Evolutionary conservation across 768 basidiomycete genomes (phyloP).

Genomic region (Pulveroboletus sp.): DNA sequence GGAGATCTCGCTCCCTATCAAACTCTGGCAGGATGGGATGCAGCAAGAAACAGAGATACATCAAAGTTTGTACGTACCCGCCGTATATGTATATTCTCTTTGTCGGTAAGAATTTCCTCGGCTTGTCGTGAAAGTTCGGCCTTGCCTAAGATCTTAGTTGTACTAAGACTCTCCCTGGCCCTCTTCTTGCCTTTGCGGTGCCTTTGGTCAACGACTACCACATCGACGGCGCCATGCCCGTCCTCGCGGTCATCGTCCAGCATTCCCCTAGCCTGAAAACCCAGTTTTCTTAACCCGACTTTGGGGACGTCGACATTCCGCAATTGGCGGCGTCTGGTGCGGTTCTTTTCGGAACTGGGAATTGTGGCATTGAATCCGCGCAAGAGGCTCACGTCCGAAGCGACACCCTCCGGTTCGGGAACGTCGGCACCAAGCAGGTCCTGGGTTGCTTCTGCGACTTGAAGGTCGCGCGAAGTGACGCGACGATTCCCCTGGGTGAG

Average conservation of each 20-base stretch:
- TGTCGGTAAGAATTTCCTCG: slow-evolving; percentile 84
- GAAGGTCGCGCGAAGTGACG: slow-evolving; percentile 78
- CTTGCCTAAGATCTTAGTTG: slow-evolving; percentile 67
- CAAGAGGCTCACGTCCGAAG: slow-evolving; percentile 72
- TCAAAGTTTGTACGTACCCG: slow-evolving; percentile 46
- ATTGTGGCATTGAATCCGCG: slow-evolving; percentile 95
- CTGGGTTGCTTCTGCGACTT: slow-evolving; percentile 78
- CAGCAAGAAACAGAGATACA: slow-evolving; percentile 2
- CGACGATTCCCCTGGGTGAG: slow-evolving; percentile 61
- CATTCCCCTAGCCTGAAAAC: slow-evolving; percentile 74
- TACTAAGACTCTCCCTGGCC: slow-evolving; percentile 63
- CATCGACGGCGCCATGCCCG: slow-evolving; percentile 58
- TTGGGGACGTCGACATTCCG: slow-evolving; percentile 73
- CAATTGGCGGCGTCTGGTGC: slow-evolving; percentile 71
- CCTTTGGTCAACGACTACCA: slow-evolving; percentile 50
- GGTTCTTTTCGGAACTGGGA: slow-evolving; percentile 79
- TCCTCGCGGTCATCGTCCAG: slow-evolving; percentile 50
- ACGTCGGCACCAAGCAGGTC: slow-evolving; percentile 69
- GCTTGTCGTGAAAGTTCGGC: slow-evolving; percentile 84
- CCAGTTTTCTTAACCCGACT: slow-evolving; percentile 75
- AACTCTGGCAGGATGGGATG: slow-evolving; percentile 46
- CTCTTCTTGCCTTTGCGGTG: slow-evolving; percentile 40
- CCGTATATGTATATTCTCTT: slow-evolving; percentile 87
- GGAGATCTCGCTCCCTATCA: slow-evolving; percentile 81
- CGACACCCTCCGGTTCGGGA: slow-evolving; percentile 69